Evolutionary conservation across 225 moss, liverwort and hornwort genomes (phyloP), one percentile per base, ranked within the genome.

Genomic region (Thuidium tamariscinum): DNA sequence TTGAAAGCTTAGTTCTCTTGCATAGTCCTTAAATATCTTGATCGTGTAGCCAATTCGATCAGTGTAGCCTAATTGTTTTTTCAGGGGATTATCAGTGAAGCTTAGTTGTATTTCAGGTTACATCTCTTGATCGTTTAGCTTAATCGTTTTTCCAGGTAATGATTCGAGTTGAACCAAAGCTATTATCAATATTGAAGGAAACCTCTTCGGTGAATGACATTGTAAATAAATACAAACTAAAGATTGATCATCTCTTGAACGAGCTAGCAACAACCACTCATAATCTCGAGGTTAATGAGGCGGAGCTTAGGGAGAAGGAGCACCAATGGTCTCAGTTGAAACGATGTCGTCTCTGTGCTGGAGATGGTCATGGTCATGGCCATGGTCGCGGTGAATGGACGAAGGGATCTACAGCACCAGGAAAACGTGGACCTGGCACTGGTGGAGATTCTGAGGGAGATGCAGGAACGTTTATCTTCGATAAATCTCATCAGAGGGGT

Each of bases 121-220:
- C 9, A 66, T 26, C 19, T 63, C 11, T 67, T 41, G 59, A 49
- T 82, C 1, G 39, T 63, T 37, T 46, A 73, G n/a, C 29, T 77
- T 37, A 14, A 29, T 83, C 83, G 32, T 32, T 48, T 83, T 74
- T 76, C 60, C 59, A 99, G 98, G 93, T 95, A 13, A 96, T 99
- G 95, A 92, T 94, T 89, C 90, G 94, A 82, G 92, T 92, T 87
- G 98, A 99, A 81, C 97, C 97, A 77, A 96, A 91, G 87, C 81
- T 99, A 37, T 86, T 89, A 67, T 86, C 76, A 75, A 87, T 94
- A 82, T 81, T 95, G 37, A 94, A 93, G 52, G 98, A 97, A 84
- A 89, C 92, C 7, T 88, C 83, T 77, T 86, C 69, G 51, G 32
- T 88, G 5, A 93, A 86, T 75, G 93, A 92, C 39, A 51, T 39